Base-by-base conservation (phyloP, 805 yeast genomes). In the Kurtzmaniella fragi region DNA sequence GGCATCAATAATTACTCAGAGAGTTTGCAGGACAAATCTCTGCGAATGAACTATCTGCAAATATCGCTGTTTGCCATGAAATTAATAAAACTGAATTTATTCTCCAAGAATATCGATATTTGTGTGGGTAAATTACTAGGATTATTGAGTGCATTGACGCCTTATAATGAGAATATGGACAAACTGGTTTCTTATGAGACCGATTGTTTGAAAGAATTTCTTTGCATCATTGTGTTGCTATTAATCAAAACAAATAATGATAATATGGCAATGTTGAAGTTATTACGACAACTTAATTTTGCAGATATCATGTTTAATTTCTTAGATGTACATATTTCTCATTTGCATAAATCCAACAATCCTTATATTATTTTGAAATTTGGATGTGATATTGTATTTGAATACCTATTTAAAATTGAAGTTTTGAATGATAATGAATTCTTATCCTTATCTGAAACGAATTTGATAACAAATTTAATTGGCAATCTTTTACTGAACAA, bases 111-210 rank as follows among this genome's bases (percentile, higher is more conserved):
- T 47, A 55, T 48, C 42, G 40, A 39, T 16, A 53, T 64, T 17
- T 66, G 73, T 38, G 43, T 66, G 3, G 71, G 70, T 13, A 68
- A 68, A 43, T 44, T 67, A 10, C 45, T 68, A 28, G 61, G 68
- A 5, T 51, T 66, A 28, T 31, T 67, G 15, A 42, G 49, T 7
- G 54, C 57, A 0, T 59, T 67, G 37, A 51, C 61, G 14, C 25
- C 25, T 20, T 44, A 50, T 12, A 36, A 47, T 29, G 38, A 11
- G 36, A 36, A 11, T 23, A n/a, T 6, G 13, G 48, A 44, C 25
- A 44, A 37, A 1, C 46, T 47, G 8, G 35, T 48, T 7, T 29
- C 26, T 7, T 40, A 39, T 36, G 59, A 56, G 35, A 42, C 52
- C 4, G 55, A 53, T 15, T 45, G 52, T 31, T 43, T 63, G 31